Percentiles rank a stretch among this genome's conserved stretches.
Evolutionary conservation across 176 grass and related monocot genomes (phyloP).

Genomic region (Paspalum notatum): DNA sequence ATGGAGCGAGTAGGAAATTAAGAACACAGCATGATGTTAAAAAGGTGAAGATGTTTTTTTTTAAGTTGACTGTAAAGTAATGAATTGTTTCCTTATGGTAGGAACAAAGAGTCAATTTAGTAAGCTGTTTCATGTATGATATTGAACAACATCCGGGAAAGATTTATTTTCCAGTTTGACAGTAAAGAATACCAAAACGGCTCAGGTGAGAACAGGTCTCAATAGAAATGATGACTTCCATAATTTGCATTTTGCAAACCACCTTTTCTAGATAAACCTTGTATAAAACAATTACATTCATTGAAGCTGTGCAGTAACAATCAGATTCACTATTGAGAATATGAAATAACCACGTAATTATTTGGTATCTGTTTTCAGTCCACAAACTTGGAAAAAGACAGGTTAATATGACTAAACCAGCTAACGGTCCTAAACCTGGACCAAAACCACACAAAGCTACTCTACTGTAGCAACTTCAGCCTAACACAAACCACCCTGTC

Average conservation of each 20-base stretch:
- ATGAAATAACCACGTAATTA: not conserved
- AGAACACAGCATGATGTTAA: conserved; percentile 24
- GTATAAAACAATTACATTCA: not conserved
- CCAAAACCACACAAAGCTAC: no score
- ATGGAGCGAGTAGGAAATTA: not conserved
- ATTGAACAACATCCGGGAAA: not conserved
- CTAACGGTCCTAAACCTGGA: no score
- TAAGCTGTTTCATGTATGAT: conserved; percentile 2
- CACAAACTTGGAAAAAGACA: not conserved
- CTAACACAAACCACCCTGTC: no score
- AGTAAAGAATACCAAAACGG: conserved; percentile 9
- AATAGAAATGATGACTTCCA: not conserved
- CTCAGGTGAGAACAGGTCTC: not conserved
- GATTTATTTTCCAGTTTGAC: not conserved
- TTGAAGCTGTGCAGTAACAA: not conserved
- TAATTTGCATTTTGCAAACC: conserved; percentile 22
- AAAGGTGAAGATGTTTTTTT: not conserved
- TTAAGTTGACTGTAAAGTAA: not conserved
- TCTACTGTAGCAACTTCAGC: no score
- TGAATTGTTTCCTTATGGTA: not conserved
- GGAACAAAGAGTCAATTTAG: not conserved
- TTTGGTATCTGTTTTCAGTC: not conserved
- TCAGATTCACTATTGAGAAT: not conserved
- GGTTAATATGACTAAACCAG: not conserved
- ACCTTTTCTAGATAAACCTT: not conserved